These are phyloP conservation scores for Solanum chacoense DNA, from an alignment of 305 asterid genomes.

Conservation along the genomic window DNA sequence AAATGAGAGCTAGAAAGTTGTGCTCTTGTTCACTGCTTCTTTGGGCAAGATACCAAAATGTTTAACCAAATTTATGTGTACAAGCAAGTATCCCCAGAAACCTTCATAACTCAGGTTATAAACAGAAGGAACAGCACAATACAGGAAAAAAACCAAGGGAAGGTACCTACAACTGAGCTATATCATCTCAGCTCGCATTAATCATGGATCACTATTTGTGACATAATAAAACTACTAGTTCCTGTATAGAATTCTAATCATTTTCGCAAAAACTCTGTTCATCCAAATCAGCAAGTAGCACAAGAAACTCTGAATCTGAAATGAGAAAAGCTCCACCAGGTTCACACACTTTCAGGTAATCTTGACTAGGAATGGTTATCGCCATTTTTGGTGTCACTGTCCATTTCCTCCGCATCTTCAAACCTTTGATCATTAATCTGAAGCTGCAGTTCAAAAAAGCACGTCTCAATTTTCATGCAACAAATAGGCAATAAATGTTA, in stretches of 20 bases:
- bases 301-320: neutral
- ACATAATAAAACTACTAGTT: neutral
- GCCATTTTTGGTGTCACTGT: slow-evolving; percentile 33
- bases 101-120: neutral
- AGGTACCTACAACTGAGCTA: neutral
- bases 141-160: neutral
- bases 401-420: slow-evolving; percentile 91
- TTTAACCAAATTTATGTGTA: neutral
- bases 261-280: neutral
- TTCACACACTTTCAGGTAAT: neutral
- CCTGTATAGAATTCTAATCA: neutral
- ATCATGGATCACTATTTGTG: neutral
- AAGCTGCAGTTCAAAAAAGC: slow-evolving; percentile 40
- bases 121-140: neutral
- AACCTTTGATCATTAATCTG: slow-evolving; percentile 75
- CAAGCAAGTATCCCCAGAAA: neutral
- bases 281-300: neutral
- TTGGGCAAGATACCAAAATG: neutral
- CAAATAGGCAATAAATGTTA: neutral
- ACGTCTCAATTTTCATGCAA: neutral
- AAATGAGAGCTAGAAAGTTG: neutral
- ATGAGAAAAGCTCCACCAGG: neutral
- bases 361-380: neutral
- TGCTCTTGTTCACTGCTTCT: neutral
- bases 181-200: neutral